Percentiles rank a stretch among this genome's conserved stretches.
Conservation (phyloP, 768 basidiomycete species). For the Rhizopogon vesiculosus region DNA sequence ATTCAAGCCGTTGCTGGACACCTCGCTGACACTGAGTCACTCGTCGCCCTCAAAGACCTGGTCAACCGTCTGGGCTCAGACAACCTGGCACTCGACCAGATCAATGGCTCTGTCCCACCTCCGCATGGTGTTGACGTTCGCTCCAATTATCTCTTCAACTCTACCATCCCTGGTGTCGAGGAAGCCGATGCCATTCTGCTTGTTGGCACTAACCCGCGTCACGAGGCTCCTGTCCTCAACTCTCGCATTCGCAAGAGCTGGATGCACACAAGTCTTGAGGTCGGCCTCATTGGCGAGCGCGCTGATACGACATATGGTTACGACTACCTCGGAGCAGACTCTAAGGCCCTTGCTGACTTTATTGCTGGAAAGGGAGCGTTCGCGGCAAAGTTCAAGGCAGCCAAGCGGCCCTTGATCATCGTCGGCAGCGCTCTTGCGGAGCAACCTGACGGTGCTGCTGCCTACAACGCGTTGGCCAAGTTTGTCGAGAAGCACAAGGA, state of each 20-base stretch:
- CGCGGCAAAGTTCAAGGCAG: conserved; percentile 80
- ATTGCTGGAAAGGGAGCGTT: conserved; percentile 75
- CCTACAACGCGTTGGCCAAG: conserved; percentile 72
- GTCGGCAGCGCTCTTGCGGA: conserved; percentile 86
- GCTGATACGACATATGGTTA: conserved; percentile 93
- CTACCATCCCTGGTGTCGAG: conserved; percentile 87
- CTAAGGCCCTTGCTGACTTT: conserved; percentile 74
- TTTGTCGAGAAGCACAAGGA: conserved; percentile 77
- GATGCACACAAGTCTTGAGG: conserved; percentile 81
- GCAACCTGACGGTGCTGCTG: conserved; percentile 76
- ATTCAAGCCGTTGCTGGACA: conserved; percentile 94
- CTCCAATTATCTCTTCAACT: conserved; percentile 95
- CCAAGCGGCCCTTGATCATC: conserved; percentile 89
- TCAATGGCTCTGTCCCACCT: conserved; percentile 62
- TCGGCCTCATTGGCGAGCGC: conserved; percentile 87
- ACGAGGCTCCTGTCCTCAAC: conserved; percentile 96
- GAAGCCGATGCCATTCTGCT: conserved; percentile 89
- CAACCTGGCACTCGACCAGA: conserved; percentile 80
- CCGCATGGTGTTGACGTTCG: conserved; percentile 85
- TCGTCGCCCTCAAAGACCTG: conserved; percentile 92
- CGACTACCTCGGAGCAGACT: conserved; percentile 79
- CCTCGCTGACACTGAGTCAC: conserved; percentile 89
- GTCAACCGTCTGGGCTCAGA: conserved; percentile 93
- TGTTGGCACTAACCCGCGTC: conserved; percentile 93
- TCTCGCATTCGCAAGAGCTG: conserved; percentile 95